Evolutionary conservation across 306 rosid genomes (phyloP).

Genomic region (Cicer chorassanicum): DNA sequence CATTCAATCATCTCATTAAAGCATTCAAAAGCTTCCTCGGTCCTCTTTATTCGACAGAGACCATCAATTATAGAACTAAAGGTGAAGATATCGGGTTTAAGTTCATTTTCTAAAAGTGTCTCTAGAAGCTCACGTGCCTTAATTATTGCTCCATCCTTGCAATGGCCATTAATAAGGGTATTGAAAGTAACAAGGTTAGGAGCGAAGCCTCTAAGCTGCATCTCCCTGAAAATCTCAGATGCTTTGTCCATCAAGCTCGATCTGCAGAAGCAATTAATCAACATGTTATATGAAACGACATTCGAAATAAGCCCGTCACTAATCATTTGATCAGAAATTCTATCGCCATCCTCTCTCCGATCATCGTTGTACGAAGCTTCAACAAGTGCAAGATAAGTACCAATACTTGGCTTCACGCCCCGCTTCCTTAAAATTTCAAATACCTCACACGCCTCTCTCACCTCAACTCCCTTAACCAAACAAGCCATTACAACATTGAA

Average conservation of each 20-base stretch:
- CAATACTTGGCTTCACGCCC: conserved; percentile 67
- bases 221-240: conserved; percentile 55
- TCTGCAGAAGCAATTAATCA: conserved; percentile 72
- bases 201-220: conserved; percentile 60
- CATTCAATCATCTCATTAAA: conserved; percentile 82
- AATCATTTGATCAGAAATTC: conserved; percentile 53
- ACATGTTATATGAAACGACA: conserved; percentile 72
- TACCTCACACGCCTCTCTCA: conserved; percentile 54
- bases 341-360: conserved; percentile 58
- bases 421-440: conserved; percentile 54
- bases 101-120: conserved; percentile 64
- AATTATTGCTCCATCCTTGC: conserved; percentile 61
- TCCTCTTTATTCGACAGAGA: conserved; percentile 63
- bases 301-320: conserved; percentile 62
- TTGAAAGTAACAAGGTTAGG: conserved; percentile 87
- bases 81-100: conserved; percentile 77
- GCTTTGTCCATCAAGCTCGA: conserved; percentile 70
- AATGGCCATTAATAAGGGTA: conserved; percentile 74
- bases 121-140: conserved; percentile 66
- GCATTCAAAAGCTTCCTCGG: conserved; percentile 72
- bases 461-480: conserved; percentile 64
- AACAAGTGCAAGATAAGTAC: conserved; percentile 61
- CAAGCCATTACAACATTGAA: conserved; percentile 68
- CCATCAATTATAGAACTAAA: conserved; percentile 81
- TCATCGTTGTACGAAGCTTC: conserved; percentile 66